Evolutionary conservation across 108 stramenopile species (phyloP), one percentile per base, ranked within the genome.

Genomic region (Skeletonema tropicum): DNA sequence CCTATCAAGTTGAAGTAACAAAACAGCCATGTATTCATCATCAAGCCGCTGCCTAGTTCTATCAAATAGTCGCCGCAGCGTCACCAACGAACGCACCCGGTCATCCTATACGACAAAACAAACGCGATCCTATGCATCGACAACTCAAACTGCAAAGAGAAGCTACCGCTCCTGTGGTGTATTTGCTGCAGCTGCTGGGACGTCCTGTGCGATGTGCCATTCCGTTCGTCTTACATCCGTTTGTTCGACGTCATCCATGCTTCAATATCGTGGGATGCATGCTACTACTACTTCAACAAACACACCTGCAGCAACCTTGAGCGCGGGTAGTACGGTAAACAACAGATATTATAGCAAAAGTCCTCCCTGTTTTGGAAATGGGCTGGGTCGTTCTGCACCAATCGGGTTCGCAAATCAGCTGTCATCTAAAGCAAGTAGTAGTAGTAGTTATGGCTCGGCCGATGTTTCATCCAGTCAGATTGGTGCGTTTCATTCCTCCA

Each of bases 361-460:
- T 55, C 55, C 48, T 12, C 52, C 67, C 35, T 33, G 33, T 68
- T 68, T 68, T 68, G 67, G 67, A 68, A 68, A 55, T 68, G 67
- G 49, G 52, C 31, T 35, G 12, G 67, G 67, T 57, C 31, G 29
- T 52, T 31, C 67, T 57, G 67, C 33, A 49, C n/a, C 33, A 32
- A 4, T n/a, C n/a, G n/a, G n/a, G 15, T 3, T 30, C 49, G 49
- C 26, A 68, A 57, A 23, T 0, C 49, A 52, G 21, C 49, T 52
- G 23, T 52, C 49, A 23, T 9, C 19, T 6, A 52, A 15, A 52
- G 49, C 3, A 7, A 23, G 23, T 52, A 21, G 21, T 23, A 52
- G 21, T 23, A 52, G 21, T 32, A 32, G 32, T 32, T 32, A 32
- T 32, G 32, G 32, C 3, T 52, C 7, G 21, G 15, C 21, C 6